A percentile compares a stretch with the other conserved stretches of the same genome.
These are phyloP conservation scores for Starmerella cellae DNA, from an alignment of 805 yeast species.

Conservation along the genomic window DNA sequence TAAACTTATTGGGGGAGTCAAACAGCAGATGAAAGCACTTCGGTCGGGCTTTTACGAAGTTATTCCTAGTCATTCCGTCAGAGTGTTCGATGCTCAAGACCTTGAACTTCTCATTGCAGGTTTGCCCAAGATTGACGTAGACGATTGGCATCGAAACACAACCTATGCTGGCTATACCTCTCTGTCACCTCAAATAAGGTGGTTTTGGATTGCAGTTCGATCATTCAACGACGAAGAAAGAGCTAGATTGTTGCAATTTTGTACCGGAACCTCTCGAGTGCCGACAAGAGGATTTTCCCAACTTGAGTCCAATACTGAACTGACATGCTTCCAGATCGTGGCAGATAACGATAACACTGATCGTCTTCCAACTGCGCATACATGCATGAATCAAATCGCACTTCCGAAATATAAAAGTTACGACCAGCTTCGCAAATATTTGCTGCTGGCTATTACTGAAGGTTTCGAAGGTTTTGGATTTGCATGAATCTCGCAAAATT, in stretches of 20 bases:
- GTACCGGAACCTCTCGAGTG: constrained; percentile 93
- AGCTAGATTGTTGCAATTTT: constrained; percentile 86
- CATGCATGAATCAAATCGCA: constrained; percentile 91
- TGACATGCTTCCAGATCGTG: constrained; percentile 76
- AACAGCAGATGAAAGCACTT: constrained; percentile 77
- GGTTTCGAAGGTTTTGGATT: constrained; percentile 95
- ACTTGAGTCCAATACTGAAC: constrained; percentile 75
- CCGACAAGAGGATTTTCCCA: constrained; percentile 90
- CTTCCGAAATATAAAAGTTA: constrained; percentile 86
- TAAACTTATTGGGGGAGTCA: constrained; percentile 66
- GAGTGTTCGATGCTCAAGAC: constrained; percentile 91
- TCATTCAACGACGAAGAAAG: constrained; percentile 89
- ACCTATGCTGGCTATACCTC: constrained; percentile 66
- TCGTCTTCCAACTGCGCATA: constrained; percentile 87
- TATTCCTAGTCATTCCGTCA: constrained; percentile 66
- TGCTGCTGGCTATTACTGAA: constrained; percentile 77
- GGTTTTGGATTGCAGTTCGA: constrained; percentile 97
- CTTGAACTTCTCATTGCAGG: constrained; percentile 86
- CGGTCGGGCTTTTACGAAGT: constrained; percentile 77
- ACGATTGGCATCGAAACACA: constrained; percentile 88
- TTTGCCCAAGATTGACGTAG: constrained; percentile 87
- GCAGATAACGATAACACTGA: constrained; percentile 76
- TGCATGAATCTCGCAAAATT: constrained; percentile 32
- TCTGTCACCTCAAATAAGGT: constrained; percentile 73
- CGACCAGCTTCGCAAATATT: constrained; percentile 66